These are phyloP conservation scores for Neonectria coccinea DNA, from an alignment of 2,329 filamentous ascomycete species.

Conservation along the genomic window DNA sequence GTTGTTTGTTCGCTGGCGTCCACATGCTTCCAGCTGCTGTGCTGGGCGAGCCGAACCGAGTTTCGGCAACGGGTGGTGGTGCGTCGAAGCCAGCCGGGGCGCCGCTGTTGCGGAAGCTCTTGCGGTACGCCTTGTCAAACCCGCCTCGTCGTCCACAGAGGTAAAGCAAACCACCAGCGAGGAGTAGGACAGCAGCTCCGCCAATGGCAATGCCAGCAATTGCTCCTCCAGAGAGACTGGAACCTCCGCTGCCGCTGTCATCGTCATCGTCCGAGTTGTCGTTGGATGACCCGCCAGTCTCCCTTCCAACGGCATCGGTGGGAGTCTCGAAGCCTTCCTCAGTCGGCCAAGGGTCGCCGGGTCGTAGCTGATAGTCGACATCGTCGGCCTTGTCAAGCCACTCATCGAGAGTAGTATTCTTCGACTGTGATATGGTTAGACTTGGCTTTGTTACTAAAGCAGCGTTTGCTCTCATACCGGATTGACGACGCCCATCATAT, in stretches of 20 bases:
- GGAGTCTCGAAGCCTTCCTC: slow-evolving; percentile 53
- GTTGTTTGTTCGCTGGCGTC: slow-evolving; percentile 36
- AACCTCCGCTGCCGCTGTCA: slow-evolving; percentile 12
- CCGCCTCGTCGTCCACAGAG: slow-evolving; percentile 56
- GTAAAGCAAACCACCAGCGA: slow-evolving; percentile 60
- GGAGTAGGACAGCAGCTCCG: slow-evolving; percentile 56
- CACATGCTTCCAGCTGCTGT: slow-evolving; percentile 33
- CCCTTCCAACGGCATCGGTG: slow-evolving; percentile 11
- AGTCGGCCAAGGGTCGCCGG: slow-evolving; percentile 66
- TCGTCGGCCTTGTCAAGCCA: slow-evolving; percentile 62
- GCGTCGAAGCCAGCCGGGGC: slow-evolving; percentile 10
- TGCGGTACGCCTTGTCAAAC: slow-evolving; percentile 47
- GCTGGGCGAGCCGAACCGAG: slow-evolving; percentile 35
- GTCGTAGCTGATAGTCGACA: slow-evolving; percentile 65
- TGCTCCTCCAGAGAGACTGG: slow-evolving; percentile 54
- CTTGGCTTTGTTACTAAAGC: not conserved
- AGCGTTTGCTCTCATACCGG: slow-evolving; percentile 58
- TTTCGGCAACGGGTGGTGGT: slow-evolving; percentile 32
- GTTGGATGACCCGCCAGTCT: slow-evolving; percentile 23
- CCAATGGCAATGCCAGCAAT: slow-evolving; percentile 72
- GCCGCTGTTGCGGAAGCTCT: slow-evolving; percentile 38
- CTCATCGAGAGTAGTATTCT: slow-evolving; percentile 58
- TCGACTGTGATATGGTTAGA: slow-evolving; percentile 51
- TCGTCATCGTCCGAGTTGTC: slow-evolving; percentile 14
- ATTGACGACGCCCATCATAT: slow-evolving; percentile 84